phyloP scores from a whole-genome alignment of 768 basidiomycete genomes.

The Panaeolus cyanescens region DNA sequence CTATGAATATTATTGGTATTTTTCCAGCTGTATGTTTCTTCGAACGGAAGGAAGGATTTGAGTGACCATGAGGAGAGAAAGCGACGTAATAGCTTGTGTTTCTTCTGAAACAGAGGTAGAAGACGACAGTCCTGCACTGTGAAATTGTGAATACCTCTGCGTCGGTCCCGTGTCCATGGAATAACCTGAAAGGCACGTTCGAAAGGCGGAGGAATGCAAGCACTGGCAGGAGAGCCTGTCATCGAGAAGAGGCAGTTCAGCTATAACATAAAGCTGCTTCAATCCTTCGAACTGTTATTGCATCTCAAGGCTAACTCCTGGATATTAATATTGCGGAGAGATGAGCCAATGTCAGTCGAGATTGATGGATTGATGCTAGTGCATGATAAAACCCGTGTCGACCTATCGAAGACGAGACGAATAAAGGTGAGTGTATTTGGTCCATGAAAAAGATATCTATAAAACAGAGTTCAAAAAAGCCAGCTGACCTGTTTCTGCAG shows the following conservation, averaged over 20 bases:
- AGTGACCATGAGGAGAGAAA: background rate
- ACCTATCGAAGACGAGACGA: background rate
- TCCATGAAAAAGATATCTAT: background rate
- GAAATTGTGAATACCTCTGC: background rate
- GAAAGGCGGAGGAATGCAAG: background rate
- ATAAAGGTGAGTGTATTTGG: background rate
- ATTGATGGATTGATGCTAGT: background rate
- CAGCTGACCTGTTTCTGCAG: background rate
- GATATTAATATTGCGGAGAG: background rate
- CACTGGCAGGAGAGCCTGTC: background rate
- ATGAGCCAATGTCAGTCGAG: background rate
- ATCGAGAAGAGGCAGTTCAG: background rate
- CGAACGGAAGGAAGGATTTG: background rate
- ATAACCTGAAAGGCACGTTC: background rate
- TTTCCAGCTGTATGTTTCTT: background rate
- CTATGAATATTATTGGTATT: background rate
- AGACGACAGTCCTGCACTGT: background rate
- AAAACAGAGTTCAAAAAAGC: background rate
- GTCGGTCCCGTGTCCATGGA: too few relatives aligned
- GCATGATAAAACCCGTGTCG: background rate
- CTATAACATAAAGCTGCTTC: background rate
- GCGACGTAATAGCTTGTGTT: background rate
- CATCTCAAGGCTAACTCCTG: background rate
- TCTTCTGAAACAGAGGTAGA: background rate
- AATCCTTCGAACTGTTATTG: background rate